Conservation (phyloP, 31 red algal genomes). For the Bonnemaisonia californica region DNA sequence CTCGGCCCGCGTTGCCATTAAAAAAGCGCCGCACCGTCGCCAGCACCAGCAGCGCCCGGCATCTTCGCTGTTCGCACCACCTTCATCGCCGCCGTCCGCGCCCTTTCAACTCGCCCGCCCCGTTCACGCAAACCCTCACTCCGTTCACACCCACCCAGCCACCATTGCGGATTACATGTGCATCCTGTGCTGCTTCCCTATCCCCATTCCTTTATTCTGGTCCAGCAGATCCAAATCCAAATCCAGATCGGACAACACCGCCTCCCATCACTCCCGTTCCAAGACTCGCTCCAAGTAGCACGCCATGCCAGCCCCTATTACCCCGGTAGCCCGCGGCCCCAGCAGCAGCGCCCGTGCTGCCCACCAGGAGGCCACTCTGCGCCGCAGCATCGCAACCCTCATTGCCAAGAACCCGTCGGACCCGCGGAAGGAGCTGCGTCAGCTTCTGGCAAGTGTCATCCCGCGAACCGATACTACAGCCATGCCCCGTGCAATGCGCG, state of each 20-base stretch:
- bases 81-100: background rate
- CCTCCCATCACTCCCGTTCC: background rate
- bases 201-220: conserved; percentile 61
- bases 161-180: conserved; percentile 39
- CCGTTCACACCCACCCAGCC: conserved; percentile 10
- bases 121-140: no score
- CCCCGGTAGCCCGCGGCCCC: background rate
- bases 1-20: background rate
- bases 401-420: background rate
- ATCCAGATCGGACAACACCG: background rate
- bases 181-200: conserved; percentile 53
- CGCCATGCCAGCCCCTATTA: background rate
- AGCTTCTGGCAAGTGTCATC: background rate
- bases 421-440: background rate
- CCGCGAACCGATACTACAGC: conserved; percentile 8
- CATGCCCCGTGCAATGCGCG: conserved; percentile 32
- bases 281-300: background rate
- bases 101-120: background rate
- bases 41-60: background rate
- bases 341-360: background rate
- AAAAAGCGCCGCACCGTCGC: background rate
- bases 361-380: conserved; percentile 4
- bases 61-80: no score
- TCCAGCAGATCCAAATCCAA: conserved; percentile 23
- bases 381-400: background rate